These are phyloP conservation scores for Ehretia macrophylla DNA, from an alignment of 257 asterid species.

Conservation along the genomic window DNA sequence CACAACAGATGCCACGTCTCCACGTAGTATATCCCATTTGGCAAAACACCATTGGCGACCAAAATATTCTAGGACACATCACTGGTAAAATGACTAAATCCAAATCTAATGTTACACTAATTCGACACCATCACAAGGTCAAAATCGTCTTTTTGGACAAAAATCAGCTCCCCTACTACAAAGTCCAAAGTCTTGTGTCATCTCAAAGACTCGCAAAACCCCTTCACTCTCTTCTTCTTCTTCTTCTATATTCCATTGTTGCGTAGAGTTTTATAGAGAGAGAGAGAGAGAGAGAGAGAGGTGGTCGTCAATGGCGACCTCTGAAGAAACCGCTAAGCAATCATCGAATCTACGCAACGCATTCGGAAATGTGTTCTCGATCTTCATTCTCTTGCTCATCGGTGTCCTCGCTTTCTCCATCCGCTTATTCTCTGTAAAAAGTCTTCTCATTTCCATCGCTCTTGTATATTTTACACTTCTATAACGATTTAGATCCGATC, in stretches of 20 bases:
- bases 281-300: too few relatives aligned
- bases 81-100: too few relatives aligned
- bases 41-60: neutral
- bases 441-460: neutral
- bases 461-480: neutral
- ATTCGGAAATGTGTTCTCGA: conserved; percentile 72
- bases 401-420: conserved; percentile 96
- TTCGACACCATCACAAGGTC: too few relatives aligned
- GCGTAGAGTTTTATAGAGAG: too few relatives aligned
- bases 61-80: neutral
- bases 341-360: conserved; percentile 41
- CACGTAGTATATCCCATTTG: neutral
- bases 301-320: conserved; percentile 32
- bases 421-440: conserved; percentile 91
- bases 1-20: too few relatives aligned
- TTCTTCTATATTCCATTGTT: too few relatives aligned
- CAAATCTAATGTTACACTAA: too few relatives aligned
- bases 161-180: neutral
- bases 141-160: too few relatives aligned
- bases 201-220: neutral
- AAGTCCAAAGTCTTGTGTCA: neutral
- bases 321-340: conserved; percentile 17
- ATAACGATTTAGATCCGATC: conserved; percentile 20
- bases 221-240: neutral
- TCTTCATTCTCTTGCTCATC: conserved; percentile 73